A percentile compares a stretch with the other conserved stretches of the same genome.
phyloP scores from a whole-genome alignment of 179 eudicot species.

The Spergularia azorica region DNA sequence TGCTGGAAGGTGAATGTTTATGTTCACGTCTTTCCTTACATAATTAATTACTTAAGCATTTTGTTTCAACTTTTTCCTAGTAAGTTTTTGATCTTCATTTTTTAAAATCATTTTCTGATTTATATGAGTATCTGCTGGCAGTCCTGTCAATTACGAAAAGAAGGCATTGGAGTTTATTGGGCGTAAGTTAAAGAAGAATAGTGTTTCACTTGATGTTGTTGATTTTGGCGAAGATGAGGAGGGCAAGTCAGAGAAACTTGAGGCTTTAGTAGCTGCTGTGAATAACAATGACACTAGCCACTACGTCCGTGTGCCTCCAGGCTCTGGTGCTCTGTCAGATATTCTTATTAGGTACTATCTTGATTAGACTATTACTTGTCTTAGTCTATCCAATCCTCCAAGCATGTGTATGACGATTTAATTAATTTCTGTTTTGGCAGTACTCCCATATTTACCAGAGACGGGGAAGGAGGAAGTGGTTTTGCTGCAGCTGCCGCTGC shows the following conservation, averaged over 20 bases:
- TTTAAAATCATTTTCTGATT: background rate
- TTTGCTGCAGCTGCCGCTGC: conserved; percentile 93
- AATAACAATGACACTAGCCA: conserved; percentile 94
- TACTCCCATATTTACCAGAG: conserved; percentile 94
- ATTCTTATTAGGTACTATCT: conserved; percentile 69
- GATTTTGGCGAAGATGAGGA: conserved; percentile 97
- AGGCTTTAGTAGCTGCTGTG: conserved; percentile 85
- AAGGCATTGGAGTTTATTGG: conserved; percentile 88
- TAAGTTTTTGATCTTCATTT: background rate
- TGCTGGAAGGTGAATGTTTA: conserved; percentile 69
- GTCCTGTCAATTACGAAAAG: conserved; percentile 89
- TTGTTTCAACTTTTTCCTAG: background rate
- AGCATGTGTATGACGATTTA: background rate
- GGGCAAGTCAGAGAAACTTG: conserved; percentile 83
- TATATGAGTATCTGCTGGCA: conserved; percentile 24
- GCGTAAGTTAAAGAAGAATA: conserved; percentile 85
- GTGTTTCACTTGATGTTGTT: conserved; percentile 95
- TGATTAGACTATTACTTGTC: background rate
- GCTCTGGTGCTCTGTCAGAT: conserved; percentile 81
- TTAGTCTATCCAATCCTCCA: too few relatives aligned
- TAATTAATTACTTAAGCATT: background rate
- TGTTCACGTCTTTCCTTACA: conserved; percentile 12
- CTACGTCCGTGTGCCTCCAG: conserved; percentile 86
- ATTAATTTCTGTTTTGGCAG: conserved; percentile 36
- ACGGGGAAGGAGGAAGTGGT: conserved; percentile 95